Base-by-base conservation (phyloP, 2,329 filamentous ascomycete species). In the Sphaceloma murrayae region DNA sequence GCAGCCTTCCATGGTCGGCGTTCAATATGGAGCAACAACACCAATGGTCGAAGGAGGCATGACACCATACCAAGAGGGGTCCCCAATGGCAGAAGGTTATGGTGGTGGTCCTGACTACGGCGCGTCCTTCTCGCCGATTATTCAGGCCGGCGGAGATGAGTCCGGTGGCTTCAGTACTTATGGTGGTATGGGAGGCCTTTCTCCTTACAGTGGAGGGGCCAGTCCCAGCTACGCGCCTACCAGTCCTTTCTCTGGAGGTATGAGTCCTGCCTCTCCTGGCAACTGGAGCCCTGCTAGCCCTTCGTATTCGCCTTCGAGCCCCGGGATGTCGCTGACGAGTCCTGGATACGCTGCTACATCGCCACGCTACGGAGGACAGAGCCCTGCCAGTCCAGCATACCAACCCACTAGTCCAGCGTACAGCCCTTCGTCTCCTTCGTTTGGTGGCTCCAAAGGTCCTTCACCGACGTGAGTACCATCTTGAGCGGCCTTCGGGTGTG, bases 51-150 rank as follows among this genome's bases (percentile, higher is more conserved):
- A 72, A 49, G 91, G 91, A 53, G 85, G 86, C 45, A 85, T 87
- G 31, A 98, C 91, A 6, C 93, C 93, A 1, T 98, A 98, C 64
- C 91, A 96, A 59, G 69, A 72, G 50, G 75, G 73, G 26, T 80
- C 77, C 10, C 78, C 78, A 7, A 72, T 77, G 58, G 70, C 75
- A 50, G 77, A 80, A 53, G 68, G 69, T 21, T 75, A 72, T 55
- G 68, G 70, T 49, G 82, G 80, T 17, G 82, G 83, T 32, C 68
- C 71, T 21, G 73, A 77, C 49, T 75, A 74, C 46, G 73, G 75
- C 49, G 73, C 75, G 21, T 67, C 67, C 27, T 81, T 80, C 72
- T 91, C 85, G 24, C 85, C 85, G 39, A 86, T 91, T 57, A 78
- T 84, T 53, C 74, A 74, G 50, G 73, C 77, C 42, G 82, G 82